Percentiles rank a stretch among this genome's conserved stretches.
These are phyloP conservation scores for Capsicum rhomboideum DNA, from an alignment of 257 asterid species.

Conservation along the genomic window DNA sequence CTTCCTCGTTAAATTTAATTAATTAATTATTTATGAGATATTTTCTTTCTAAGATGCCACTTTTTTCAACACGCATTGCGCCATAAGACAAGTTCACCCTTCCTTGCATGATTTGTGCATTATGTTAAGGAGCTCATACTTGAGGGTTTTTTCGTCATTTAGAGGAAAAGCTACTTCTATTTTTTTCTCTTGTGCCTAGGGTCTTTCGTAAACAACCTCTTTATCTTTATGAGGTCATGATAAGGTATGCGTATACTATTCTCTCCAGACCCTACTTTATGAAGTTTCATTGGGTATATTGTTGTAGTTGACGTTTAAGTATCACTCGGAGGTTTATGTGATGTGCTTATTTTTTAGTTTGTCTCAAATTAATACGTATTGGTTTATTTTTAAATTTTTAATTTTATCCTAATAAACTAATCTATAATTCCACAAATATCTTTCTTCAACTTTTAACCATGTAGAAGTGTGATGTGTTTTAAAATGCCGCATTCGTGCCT, in stretches of 20 bases:
- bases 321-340: too few species aligned
- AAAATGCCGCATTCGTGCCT: too few species aligned
- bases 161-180: too few species aligned
- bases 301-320: too few species aligned
- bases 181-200: too few species aligned
- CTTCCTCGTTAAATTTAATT: neutral
- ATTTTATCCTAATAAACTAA: too few species aligned
- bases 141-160: neutral
- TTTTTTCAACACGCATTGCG: slow-evolving; percentile 6
- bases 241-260: too few species aligned
- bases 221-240: too few species aligned
- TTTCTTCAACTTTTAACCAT: neutral
- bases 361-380: neutral
- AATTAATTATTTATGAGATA: neutral
- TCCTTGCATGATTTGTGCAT: neutral
- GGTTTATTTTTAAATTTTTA: neutral
- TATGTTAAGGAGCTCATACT: neutral
- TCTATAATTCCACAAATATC: neutral
- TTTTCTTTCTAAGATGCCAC: neutral
- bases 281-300: too few species aligned
- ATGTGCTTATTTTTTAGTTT: neutral
- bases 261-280: too few species aligned
- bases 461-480: too few species aligned
- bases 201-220: too few species aligned
- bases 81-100: slow-evolving; percentile 10